Base-by-base conservation (phyloP, 768 basidiomycete species). In the Kondoa subrosea region DNA sequence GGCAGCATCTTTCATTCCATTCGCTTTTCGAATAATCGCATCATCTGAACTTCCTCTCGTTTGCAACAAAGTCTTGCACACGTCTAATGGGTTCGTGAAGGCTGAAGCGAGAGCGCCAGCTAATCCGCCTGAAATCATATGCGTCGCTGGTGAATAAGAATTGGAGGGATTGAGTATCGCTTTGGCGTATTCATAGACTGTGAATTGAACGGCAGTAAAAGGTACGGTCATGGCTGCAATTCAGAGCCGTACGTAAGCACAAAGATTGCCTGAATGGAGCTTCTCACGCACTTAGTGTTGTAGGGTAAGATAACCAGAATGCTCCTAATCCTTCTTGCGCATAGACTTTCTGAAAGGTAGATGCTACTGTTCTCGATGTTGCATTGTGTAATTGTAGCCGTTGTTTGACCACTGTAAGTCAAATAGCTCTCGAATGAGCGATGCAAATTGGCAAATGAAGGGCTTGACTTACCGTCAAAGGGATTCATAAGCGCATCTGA, bases 401-500 rank as follows among this genome's bases (percentile, higher is more conserved):
- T 80, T 99, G 95, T 79, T 99, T 99, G 80, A 99, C 89, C 73
- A 99, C 93, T 96, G 77, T 26, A 30, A 67, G n/a, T 2, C 12
- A 1, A 32, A 31, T n/a, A 27, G 60, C 1, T 4, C 16, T 2
- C 33, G 57, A n/a, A 21, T 29, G 33, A 14, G 56, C 21, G 3
- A 26, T 14, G 63, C 27, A 59, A 56, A 67, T 30, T 3, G 27
- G 33, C 8, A 59, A 30, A 30, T 31, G 30, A 3, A 3, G 30
- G 34, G 4, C 33, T 16, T 3, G 12, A 77, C 85, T 76, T 77
- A 95, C 93, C 93, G 79, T 99, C 95, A 75, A 99, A 99, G 1
- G 95, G 95, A 77, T 97, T 99, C 95, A 99, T 99, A 66, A 97
- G 80, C 1, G 95, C 95, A 79, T 99, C 95, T 68, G 87, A 88